Evolutionary conservation across 2,329 filamentous ascomycete species (phyloP), one percentile per base, ranked within the genome.

Genomic region (Monilinia aucupariae): DNA sequence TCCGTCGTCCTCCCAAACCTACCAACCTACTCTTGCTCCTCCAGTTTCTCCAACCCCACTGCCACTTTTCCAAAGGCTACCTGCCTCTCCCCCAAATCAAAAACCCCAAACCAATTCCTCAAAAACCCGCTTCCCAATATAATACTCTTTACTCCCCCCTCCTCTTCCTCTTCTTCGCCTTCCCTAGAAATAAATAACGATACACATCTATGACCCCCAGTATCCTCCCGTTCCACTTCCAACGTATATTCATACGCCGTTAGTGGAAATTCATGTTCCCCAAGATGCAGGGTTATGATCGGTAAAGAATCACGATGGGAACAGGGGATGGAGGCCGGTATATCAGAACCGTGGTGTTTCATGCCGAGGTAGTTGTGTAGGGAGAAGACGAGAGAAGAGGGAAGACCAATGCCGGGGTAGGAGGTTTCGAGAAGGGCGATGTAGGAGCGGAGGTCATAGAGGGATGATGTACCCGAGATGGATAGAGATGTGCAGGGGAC

Each of bases 81-180:
- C 34, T 53, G 61, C 22, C 50, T 55, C 43, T 62, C 54, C 59
- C 59, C 54, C 45, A 59, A 55, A 50, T 67, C 39, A 53, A 67
- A 65, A 4, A 67, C 59, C 5, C 22, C 34, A 61, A 59, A 62
- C 51, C 63, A 65, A 12, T 51, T 45, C 48, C 60, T 64, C 51
- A 67, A 37, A 34, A 67, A 67, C 6, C 58, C 59, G 27, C 59
- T 59, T 22, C 65, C 64, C 30, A 67, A 56, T n/a, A 59, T 22
- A n/a, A 67, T 60, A 39, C 53, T 27, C 34, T 59, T 65, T 2
- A 47, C 30, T 25, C 10, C 51, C 7, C 25, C 59, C 13, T 48
- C 58, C 27, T 13, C n/a, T 30, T 30, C 37, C 10, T 39, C 30
- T 4, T 48, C 50, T 2, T 59, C 54, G 10, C 50, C 41, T 30